Base-by-base conservation (phyloP, 306 rosid genomes). In the Quercus parvula region DNA sequence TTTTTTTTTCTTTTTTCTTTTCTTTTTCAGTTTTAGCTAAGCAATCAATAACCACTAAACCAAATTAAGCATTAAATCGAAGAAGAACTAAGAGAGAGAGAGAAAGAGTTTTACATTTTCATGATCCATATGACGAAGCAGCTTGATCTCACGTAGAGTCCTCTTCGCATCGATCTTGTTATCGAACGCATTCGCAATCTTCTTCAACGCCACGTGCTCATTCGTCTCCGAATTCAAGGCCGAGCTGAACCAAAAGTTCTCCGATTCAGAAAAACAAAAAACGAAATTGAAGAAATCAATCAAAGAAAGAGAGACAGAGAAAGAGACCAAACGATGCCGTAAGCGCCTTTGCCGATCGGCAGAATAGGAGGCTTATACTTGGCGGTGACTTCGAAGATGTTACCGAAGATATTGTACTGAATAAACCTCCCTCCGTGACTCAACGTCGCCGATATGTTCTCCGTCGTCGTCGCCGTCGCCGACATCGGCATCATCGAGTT, bases 291-390 rank as follows among this genome's bases (percentile, higher is more conserved):
- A 17, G 59, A 46, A 33, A 6, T 6, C 5, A 30, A 59, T 12
- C 5, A 51, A 33, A n/a, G 31, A 14, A 11, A 41, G 38, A 71
- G 57, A 55, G 2, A 52, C 20, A 4, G 49, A 70, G 18, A 28
- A 28, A 28, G 31, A 68, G 66, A 94, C 98, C 98, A 94, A 79
- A 94, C 98, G 90, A 94, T 94, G 79, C 98, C 98, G 78, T 91
- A 94, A 20, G 98, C 98, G 79, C 98, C 98, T 84, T 92, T 94
- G 14, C 98, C 98, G 85, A 94, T 94, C 52, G 98, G 98, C 98
- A 94, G 88, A 86, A 94, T 90, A 44, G 98, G 98, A 22, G 97
- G 98, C 82, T 89, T 91, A 93, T 94, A 94, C 89, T 92, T 92
- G 7, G 97, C 96, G 5, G 97, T 91, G 66, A 94, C 94, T 84